Evolutionary conservation across 1,284 basidiomycete species (phyloP), one percentile per base, ranked within the genome.

Genomic region (Microbotryum silenes-acaulis): DNA sequence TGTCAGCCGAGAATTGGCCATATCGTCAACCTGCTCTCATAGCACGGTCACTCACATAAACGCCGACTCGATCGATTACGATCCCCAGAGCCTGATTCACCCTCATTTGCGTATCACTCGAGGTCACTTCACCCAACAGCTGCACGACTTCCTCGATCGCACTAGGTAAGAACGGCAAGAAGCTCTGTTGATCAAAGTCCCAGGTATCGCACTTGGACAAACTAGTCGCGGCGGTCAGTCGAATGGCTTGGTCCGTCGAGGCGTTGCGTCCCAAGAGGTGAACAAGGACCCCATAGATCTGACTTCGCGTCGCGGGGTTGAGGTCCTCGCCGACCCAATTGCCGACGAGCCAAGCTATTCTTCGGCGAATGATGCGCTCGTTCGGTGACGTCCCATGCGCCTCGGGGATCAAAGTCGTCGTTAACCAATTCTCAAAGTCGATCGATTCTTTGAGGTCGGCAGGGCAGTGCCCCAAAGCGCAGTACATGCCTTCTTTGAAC

Each of bases 331-430:
- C 57, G 20, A 71, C 54, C 66, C 67, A 70, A 33, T 60, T 60
- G 27, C 72, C 71, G n/a, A 71, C 51, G 1, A 73, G 64, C 66
- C 68, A 68, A 8, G 70, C 68, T 45, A 73, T 68, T 9, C 72
- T 56, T 5, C 68, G 57, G 0, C 72, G 71, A 25, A 72, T 68
- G 54, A 70, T 62, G 20, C 62, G 64, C 48, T 68, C 64, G 49
- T 66, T 70, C 54, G 6, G 18, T 14, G n/a, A 14, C 10, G 64
- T 63, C 1, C 63, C 60, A 6, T 56, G 29, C 14, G 56, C 65
- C 47, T 72, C 70, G 3, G 55, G 51, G 6, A 64, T 49, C 3
- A 72, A 63, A 1, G 49, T 56, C 5, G 55, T 23, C 1, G 47
- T 48, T 12, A 72, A 60, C 67, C 70, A 71, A 1, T 25, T 3